Conservation (phyloP, 2,329 filamentous ascomycete genomes). For the Cladophialophora bantiana region DNA sequence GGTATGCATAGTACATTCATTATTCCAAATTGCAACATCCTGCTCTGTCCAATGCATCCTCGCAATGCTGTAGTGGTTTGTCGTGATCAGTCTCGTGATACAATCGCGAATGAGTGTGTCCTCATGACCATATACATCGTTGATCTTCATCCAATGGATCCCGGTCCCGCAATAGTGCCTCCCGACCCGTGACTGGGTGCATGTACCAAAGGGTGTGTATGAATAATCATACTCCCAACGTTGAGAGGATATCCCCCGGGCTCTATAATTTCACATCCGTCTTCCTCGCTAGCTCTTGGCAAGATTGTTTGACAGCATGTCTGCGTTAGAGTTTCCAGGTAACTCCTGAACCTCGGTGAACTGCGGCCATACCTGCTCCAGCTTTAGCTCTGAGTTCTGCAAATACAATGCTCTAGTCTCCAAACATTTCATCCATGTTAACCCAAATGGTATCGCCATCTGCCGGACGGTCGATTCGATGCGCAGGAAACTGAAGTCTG, state of each 20-base stretch:
- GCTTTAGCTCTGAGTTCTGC: neutral
- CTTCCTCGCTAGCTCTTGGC: neutral
- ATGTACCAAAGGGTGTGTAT: neutral
- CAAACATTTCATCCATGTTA: neutral
- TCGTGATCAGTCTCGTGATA: neutral
- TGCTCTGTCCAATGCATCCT: neutral
- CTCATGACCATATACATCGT: neutral
- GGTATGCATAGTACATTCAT: neutral
- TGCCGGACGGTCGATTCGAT: neutral
- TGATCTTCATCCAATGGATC: neutral
- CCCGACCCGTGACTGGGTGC: neutral
- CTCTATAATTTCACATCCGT: neutral
- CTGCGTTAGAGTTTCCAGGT: neutral
- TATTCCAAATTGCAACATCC: neutral
- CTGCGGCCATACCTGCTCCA: neutral
- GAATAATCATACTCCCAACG: neutral
- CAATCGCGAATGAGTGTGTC: neutral
- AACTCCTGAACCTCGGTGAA: neutral
- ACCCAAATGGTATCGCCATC: neutral
- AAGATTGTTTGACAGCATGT: neutral
- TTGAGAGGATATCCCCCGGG: neutral
- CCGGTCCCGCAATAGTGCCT: neutral
- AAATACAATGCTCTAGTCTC: neutral
- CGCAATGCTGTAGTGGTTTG: neutral
- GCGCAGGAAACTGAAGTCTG: conserved; percentile 1